Base-by-base conservation (phyloP, 805 yeast genomes). In the Lipomyces yamanashiensis region DNA sequence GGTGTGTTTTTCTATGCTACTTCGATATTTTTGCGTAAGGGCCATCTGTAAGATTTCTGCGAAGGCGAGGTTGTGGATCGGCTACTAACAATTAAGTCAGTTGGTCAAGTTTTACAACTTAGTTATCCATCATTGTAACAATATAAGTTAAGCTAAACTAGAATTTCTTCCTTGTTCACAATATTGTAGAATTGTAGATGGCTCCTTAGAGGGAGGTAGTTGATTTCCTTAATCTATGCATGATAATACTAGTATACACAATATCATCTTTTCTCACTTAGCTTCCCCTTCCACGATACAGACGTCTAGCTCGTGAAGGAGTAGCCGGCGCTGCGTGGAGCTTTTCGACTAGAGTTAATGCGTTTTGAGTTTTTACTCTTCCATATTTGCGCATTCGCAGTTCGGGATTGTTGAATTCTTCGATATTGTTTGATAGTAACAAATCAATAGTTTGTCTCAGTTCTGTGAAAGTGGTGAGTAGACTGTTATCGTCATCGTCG, bases 371-470 rank as follows among this genome's bases (percentile, higher is more conserved):
- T 69, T 84, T 85, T 54, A 93, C 82, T 61, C 92, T 83, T 67
- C 89, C 90, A 72, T 85, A 92, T 67, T 86, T 85, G 67, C 87
- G 85, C 81, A 81, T 79, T 67, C 90, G 79, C 2, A 79, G 73
- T 10, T 79, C 78, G 10, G 83, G 82, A 66, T 85, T 84, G 69
- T 79, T 82, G 75, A 86, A 91, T 44, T 84, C 88, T 36, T 86
- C 89, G 66, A 84, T 82, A 13, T 89, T 90, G 23, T 83, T 80
- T 17, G 75, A 69, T 68, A 84, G 82, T 68, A 95, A 78, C 63
- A 93, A 77, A 65, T 87, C 87, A 36, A 93, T 85, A 61, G 88
- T 84, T 77, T 93, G 98, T 67, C 92, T 83, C 61, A 92, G 81
- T 71, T 89, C 95, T 7, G 85, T 81, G 69, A 91, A 88, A 53